These are phyloP conservation scores for Nakazawaea ambrosiae DNA, from an alignment of 805 yeast genomes.

Conservation along the genomic window DNA sequence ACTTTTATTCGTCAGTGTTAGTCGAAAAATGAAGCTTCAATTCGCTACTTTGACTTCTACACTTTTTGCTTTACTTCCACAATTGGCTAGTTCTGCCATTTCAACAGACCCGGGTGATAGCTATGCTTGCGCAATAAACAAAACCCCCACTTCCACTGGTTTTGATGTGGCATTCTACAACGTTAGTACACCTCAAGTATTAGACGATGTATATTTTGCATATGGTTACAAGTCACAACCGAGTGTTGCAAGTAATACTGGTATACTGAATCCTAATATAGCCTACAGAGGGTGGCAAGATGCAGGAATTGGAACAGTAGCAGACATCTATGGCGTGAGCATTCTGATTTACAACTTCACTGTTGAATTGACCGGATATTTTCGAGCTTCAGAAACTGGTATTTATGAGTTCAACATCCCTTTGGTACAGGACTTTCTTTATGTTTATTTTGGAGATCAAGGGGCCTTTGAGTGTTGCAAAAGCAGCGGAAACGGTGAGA, in stretches of 20 bases:
- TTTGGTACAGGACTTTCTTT: background rate
- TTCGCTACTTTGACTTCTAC: too few relatives aligned
- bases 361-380: background rate
- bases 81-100: too few relatives aligned
- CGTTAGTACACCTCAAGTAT: background rate
- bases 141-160: background rate
- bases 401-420: background rate
- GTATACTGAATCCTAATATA: background rate
- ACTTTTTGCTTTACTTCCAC: too few relatives aligned
- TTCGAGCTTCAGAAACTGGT: background rate
- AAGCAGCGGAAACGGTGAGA: too few relatives aligned
- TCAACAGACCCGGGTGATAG: too few relatives aligned
- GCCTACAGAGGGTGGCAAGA: too few relatives aligned
- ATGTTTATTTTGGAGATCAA: background rate
- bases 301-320: background rate
- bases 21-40: too few relatives aligned
- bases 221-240: background rate
- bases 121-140: background rate
- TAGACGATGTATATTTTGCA: background rate
- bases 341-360: background rate
- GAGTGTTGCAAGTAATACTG: background rate
- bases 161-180: background rate
- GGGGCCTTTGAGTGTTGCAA: background rate
- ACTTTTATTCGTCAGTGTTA: too few relatives aligned
- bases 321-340: background rate